These are phyloP conservation scores for Aspergillus flavus DNA, from an alignment of 2,329 filamentous ascomycete genomes.

Conservation along the genomic window DNA sequence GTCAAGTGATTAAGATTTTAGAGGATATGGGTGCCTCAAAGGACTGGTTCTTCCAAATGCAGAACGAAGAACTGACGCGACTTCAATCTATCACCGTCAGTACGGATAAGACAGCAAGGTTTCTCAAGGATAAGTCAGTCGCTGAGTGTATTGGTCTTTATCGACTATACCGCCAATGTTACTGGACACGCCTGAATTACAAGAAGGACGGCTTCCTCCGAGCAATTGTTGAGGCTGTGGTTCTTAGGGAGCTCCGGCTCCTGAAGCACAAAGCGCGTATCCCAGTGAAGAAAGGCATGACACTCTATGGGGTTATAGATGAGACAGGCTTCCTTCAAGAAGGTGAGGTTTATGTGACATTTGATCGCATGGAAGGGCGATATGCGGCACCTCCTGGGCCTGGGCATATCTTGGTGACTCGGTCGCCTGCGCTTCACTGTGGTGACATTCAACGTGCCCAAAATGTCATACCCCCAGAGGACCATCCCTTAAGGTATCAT, in stretches of 20 bases:
- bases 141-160: conserved; percentile 63
- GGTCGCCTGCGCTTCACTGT: conserved; percentile 79
- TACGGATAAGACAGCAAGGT: conserved; percentile 64
- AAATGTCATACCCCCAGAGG: conserved; percentile 60
- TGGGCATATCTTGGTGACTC: conserved; percentile 63
- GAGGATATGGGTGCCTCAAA: conserved; percentile 70
- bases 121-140: conserved; percentile 65
- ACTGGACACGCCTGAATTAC: conserved; percentile 64
- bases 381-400: conserved; percentile 18
- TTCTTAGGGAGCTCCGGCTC: conserved; percentile 70
- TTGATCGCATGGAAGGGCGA: conserved; percentile 12
- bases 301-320: conserved; percentile 81
- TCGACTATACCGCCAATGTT: conserved; percentile 60
- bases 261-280: conserved; percentile 81
- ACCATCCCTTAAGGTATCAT: conserved; percentile 64
- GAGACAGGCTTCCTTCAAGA: conserved; percentile 71
- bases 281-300: conserved; percentile 69
- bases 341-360: conserved; percentile 52
- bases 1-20: conserved; percentile 81
- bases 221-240: conserved; percentile 68
- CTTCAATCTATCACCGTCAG: conserved; percentile 63
- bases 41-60: conserved; percentile 65
- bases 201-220: conserved; percentile 69
- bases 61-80: conserved; percentile 62
- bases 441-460: conserved; percentile 73